A percentile compares a stretch with the other conserved stretches of the same genome.
Evolutionary conservation across 2,329 filamentous ascomycete species (phyloP).

Genomic region (Hymenotorrendiella dingleyae): DNA sequence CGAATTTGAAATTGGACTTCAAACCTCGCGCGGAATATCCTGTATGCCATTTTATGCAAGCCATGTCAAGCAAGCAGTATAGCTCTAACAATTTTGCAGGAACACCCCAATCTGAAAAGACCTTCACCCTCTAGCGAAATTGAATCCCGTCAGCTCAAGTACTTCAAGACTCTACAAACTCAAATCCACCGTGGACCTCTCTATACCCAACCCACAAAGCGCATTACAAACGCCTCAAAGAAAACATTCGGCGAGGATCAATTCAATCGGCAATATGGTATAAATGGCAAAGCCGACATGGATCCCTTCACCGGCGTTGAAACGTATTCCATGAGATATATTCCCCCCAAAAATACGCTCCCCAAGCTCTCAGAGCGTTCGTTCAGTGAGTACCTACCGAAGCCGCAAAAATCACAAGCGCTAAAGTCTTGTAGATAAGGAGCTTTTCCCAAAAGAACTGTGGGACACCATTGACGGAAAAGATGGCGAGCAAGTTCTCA

Average conservation of each 20-base stretch:
- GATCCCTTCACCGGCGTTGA: constrained; percentile 58
- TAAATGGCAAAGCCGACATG: constrained; percentile 37
- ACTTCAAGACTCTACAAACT: constrained; percentile 46
- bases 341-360: constrained; percentile 47
- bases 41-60: constrained; percentile 30
- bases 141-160: constrained; percentile 43
- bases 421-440: constrained; percentile 37
- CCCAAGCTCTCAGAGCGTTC: constrained; percentile 48
- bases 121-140: constrained; percentile 34
- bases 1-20: constrained; percentile 27
- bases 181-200: constrained; percentile 53
- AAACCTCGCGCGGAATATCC: constrained; percentile 42
- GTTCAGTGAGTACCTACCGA: constrained; percentile 41
- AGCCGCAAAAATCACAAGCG: neutral
- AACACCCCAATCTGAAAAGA: constrained; percentile 31
- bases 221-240: constrained; percentile 31
- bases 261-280: constrained; percentile 31
- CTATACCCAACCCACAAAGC: constrained; percentile 36
- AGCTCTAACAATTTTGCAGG: constrained; percentile 12
- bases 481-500: constrained; percentile 19
- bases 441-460: constrained; percentile 53
- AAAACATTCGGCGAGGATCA: constrained; percentile 38
- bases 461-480: constrained; percentile 45
- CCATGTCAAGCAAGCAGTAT: neutral
- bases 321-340: constrained; percentile 52